phyloP scores from a whole-genome alignment of 108 stramenopile genomes.

The Thalassiosira profunda region DNA sequence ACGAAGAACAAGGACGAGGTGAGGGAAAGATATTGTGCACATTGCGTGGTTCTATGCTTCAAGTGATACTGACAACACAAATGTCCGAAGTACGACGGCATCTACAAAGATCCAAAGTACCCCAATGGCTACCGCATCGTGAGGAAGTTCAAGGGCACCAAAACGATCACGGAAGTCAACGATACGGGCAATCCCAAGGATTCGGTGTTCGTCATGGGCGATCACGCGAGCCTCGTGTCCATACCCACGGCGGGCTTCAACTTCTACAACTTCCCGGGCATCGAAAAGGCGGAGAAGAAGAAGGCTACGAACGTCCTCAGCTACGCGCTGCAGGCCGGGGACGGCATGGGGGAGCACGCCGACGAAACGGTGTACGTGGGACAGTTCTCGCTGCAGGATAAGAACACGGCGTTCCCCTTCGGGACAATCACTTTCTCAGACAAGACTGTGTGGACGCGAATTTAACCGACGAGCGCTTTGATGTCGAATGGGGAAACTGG shows the following conservation, averaged over 20 bases:
- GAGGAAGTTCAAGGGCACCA: conserved; percentile 2
- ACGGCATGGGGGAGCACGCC: too few relatives aligned
- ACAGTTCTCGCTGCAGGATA: conserved; percentile 14
- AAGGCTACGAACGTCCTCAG: background rate
- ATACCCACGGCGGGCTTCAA: conserved; percentile 25
- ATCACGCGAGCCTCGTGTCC: conserved; percentile 6
- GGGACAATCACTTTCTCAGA: conserved; percentile 25
- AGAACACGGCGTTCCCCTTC: conserved; percentile 14
- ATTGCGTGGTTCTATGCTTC: too few relatives aligned
- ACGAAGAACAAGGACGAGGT: conserved; percentile 9
- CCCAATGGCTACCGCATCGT: conserved; percentile 15
- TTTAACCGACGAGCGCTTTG: too few relatives aligned
- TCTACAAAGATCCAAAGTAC: conserved; percentile 20
- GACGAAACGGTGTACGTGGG: background rate
- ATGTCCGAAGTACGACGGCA: conserved; percentile 21
- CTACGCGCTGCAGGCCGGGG: conserved; percentile 1
- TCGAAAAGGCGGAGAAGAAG: background rate
- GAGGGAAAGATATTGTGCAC: too few relatives aligned
- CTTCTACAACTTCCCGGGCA: conserved; percentile 18
- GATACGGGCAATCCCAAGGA: conserved; percentile 19
- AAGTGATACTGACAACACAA: too few relatives aligned
- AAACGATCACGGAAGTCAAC: conserved; percentile 14
- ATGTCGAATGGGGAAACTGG: too few relatives aligned
- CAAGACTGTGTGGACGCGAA: conserved; percentile 23
- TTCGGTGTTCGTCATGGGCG: conserved; percentile 4